Conservation (phyloP, 371 early-diverging fungal species). For the Mucor saturninus region DNA sequence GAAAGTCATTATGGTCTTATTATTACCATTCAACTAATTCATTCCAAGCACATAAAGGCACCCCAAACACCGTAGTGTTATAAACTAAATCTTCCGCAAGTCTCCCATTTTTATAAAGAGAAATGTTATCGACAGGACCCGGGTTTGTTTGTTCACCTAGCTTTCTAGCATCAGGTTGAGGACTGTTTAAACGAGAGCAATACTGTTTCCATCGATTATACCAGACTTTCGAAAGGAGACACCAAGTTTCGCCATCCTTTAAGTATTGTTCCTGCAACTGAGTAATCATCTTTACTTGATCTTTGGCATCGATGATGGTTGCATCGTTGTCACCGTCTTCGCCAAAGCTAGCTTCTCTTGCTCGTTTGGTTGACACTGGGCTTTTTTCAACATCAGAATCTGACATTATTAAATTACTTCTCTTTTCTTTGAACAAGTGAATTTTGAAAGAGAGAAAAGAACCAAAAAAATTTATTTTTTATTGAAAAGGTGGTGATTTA, state of each 20-base stretch:
- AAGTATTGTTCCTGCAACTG: conserved; percentile 26
- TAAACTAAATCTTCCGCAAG: conserved; percentile 17
- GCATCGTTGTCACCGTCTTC: conserved; percentile 21
- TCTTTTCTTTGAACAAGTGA: conserved; percentile 1
- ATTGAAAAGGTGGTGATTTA: no score
- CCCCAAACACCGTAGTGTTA: conserved; percentile 10
- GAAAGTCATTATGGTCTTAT: background rate
- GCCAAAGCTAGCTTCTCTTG: conserved; percentile 34
- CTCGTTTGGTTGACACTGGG: conserved; percentile 29
- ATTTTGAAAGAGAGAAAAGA: conserved; percentile 2
- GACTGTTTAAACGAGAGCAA: conserved; percentile 28
- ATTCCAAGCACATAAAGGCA: conserved; percentile 31
- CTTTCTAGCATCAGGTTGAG: conserved; percentile 1
- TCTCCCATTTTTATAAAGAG: conserved; percentile 14
- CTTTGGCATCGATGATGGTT: conserved; percentile 20
- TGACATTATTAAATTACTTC: conserved; percentile 23
- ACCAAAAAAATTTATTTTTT: background rate
- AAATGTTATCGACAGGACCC: conserved; percentile 27
- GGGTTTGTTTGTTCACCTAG: conserved; percentile 23
- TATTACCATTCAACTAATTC: conserved; percentile 29
- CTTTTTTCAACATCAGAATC: conserved; percentile 26
- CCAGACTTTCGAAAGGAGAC: conserved; percentile 27
- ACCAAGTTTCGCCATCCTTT: conserved; percentile 24
- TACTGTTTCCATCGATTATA: conserved; percentile 29
- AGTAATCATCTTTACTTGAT: conserved; percentile 26